A percentile compares a stretch with the other conserved stretches of the same genome.
Evolutionary conservation across 495 filamentous ascomycete genomes (phyloP).

Genomic region (Astrothelium subdiscretum): DNA sequence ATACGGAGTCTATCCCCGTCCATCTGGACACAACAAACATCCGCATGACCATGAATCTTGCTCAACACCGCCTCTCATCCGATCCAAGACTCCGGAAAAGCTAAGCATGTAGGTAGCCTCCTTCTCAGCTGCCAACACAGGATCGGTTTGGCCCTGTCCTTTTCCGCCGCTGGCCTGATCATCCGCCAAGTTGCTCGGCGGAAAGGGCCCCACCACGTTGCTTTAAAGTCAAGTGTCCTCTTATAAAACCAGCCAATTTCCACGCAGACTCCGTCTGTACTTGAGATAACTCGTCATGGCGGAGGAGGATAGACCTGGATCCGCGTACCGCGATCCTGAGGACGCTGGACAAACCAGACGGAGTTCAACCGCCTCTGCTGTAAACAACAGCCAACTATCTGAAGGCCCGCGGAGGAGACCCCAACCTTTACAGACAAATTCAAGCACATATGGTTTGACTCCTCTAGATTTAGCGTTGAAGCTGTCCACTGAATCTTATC

Average conservation of each 20-base stretch:
- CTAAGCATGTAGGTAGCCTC: not conserved
- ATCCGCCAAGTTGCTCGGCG: not conserved
- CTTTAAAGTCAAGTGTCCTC: not conserved
- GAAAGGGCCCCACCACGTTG: not conserved
- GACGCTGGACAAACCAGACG: not conserved
- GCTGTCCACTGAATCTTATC: too few species aligned
- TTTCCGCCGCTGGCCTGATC: not conserved
- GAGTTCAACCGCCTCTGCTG: not conserved
- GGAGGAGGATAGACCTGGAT: not conserved
- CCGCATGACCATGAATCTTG: not conserved
- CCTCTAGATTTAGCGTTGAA: not conserved
- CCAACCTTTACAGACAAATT: not conserved
- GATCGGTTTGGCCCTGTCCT: not conserved
- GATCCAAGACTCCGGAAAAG: not conserved
- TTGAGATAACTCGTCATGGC: not conserved
- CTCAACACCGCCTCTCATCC: not conserved
- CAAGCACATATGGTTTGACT: not conserved
- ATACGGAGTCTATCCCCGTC: too few species aligned
- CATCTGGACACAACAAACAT: not conserved
- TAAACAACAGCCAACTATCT: not conserved
- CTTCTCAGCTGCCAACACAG: not conserved
- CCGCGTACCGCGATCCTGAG: not conserved
- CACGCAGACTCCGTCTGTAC: not conserved
- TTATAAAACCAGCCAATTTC: not conserved
- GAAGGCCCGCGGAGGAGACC: not conserved